Conservation (phyloP, 2,329 filamentous ascomycete species). For the Diplodia sapinea region DNA sequence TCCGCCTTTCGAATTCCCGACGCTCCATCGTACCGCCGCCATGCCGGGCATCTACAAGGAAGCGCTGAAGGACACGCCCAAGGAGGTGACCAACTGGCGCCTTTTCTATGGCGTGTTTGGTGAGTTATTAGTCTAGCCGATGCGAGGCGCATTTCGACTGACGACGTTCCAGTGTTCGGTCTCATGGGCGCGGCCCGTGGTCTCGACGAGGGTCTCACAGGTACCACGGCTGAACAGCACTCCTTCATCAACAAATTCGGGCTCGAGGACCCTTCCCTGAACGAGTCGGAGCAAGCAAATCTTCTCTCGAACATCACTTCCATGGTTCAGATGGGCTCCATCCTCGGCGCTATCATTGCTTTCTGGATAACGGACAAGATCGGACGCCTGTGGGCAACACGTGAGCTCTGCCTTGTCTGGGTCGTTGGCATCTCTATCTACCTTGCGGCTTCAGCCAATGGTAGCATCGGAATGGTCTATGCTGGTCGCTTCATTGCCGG, state of each 20-base stretch:
- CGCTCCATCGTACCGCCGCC: neutral
- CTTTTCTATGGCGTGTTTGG: constrained; percentile 75
- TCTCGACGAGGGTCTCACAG: constrained; percentile 80
- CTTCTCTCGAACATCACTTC: constrained; percentile 70
- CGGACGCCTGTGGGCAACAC: constrained; percentile 52
- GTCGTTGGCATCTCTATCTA: constrained; percentile 51
- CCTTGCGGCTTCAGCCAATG: constrained; percentile 44
- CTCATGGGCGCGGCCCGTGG: constrained; percentile 78
- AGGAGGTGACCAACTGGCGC: constrained; percentile 76
- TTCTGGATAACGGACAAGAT: constrained; percentile 57
- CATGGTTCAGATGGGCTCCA: constrained; percentile 81
- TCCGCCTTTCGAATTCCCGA: neutral
- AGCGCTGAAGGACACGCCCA: constrained; percentile 68
- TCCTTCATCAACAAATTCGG: constrained; percentile 48
- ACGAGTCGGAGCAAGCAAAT: constrained; percentile 42
- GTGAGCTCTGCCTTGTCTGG: constrained; percentile 51
- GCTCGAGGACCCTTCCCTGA: constrained; percentile 42
- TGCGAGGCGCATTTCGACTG: neutral
- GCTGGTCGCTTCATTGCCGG: constrained; percentile 71
- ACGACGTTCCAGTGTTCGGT: constrained; percentile 58
- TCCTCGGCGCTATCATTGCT: constrained; percentile 70
- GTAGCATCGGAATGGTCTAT: constrained; percentile 59
- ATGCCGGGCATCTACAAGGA: constrained; percentile 40
- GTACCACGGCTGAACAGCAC: constrained; percentile 60
- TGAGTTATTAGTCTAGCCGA: constrained; percentile 33